These are phyloP conservation scores for Microascus cirrosus DNA, from an alignment of 2,329 filamentous ascomycete species.

Conservation along the genomic window DNA sequence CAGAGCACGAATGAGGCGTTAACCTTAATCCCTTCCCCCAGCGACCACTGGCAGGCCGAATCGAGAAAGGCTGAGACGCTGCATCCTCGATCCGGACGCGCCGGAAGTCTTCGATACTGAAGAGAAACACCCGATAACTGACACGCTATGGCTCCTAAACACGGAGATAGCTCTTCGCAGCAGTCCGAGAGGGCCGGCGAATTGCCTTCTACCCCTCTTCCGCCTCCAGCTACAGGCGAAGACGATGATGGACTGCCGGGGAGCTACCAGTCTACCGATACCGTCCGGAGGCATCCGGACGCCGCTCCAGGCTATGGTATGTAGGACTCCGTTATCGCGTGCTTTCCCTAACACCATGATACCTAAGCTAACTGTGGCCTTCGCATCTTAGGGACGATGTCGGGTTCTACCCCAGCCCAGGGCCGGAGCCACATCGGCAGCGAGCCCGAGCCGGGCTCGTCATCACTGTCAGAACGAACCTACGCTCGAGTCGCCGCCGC, in stretches of 20 bases:
- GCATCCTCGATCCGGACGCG: not conserved
- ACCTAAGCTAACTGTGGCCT: not conserved
- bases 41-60: not conserved
- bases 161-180: not conserved
- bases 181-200: not conserved
- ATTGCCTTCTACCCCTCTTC: not conserved
- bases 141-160: not conserved
- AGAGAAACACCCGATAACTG: not conserved
- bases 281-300: constrained; percentile 46
- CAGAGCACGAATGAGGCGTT: not conserved
- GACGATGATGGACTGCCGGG: constrained; percentile 35
- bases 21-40: not conserved
- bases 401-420: constrained; percentile 12
- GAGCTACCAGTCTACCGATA: constrained; percentile 48
- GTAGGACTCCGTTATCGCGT: not conserved
- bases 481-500: constrained; percentile 25
- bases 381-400: constrained; percentile 19
- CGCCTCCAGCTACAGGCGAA: not conserved
- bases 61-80: not conserved
- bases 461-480: constrained; percentile 23
- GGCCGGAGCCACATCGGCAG: not conserved
- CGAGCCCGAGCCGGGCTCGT: constrained; percentile 8
- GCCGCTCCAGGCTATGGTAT: constrained; percentile 36
- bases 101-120: not conserved
- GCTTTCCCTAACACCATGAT: not conserved